Percentiles rank a stretch among this genome's conserved stretches.
These are phyloP conservation scores for Exserohilum rostratum DNA, from an alignment of 2,329 filamentous ascomycete species.

Conservation along the genomic window DNA sequence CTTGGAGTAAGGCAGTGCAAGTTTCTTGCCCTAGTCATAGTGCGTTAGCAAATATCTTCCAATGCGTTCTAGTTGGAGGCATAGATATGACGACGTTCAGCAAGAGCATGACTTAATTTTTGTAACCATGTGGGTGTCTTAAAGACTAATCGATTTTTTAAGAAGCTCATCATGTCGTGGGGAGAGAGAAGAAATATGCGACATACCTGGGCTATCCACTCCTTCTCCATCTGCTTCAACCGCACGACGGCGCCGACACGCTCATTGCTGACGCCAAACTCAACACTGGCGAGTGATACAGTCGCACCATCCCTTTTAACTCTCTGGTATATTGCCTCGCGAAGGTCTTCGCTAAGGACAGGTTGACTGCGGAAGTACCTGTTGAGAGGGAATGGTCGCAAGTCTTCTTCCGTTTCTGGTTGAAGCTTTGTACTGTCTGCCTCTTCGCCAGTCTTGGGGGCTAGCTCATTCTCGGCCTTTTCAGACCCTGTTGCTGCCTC, in stretches of 20 bases:
- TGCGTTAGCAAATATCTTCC: conserved; percentile 22
- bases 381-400: conserved; percentile 76
- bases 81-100: conserved; percentile 58
- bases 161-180: conserved; percentile 68
- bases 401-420: conserved; percentile 42
- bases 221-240: conserved; percentile 83
- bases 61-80: not conserved
- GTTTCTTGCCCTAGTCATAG: conserved; percentile 68
- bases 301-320: conserved; percentile 68
- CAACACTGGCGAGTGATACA: conserved; percentile 76
- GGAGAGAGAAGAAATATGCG: not conserved
- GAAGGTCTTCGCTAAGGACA: conserved; percentile 74
- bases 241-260: conserved; percentile 85
- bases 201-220: conserved; percentile 77
- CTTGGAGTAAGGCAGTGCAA: conserved; percentile 77
- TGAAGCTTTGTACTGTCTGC: conserved; percentile 32
- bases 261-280: conserved; percentile 79
- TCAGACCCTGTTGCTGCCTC: conserved; percentile 33
- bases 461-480: conserved; percentile 25
- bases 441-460: conserved; percentile 13
- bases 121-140: conserved; percentile 96
- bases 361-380: conserved; percentile 70
- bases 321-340: conserved; percentile 74
- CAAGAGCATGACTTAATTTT: conserved; percentile 72
- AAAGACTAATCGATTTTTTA: conserved; percentile 98